Base-by-base conservation (phyloP, 768 basidiomycete species). In the Nidularia sp. region DNA sequence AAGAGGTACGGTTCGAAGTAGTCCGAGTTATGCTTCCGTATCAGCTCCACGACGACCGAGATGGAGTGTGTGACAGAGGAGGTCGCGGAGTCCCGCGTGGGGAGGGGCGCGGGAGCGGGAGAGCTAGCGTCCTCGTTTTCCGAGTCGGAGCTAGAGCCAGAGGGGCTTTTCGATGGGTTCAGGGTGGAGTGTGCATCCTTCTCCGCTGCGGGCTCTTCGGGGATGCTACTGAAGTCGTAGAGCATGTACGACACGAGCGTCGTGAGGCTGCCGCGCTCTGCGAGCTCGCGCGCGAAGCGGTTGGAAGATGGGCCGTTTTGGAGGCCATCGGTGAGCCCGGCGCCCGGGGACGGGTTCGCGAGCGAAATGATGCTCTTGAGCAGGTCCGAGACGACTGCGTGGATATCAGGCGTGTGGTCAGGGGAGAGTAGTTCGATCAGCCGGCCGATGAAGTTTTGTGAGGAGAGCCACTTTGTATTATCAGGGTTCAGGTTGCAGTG, bases 1-100 rank as follows among this genome's bases (percentile, higher is more conserved):
- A 97, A 98, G 9, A 98, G 78, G 66, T 94, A 96, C 4, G 95
- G 96, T 70, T 99, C 97, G 63, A 97, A 95, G 64, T 94, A 98
- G 66, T 99, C 96, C 36, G 95, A 96, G 66, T 98, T 98, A 69
- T 98, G 98, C 66, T 98, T 94, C 49, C 95, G 83, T 58, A 98
- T 97, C 39, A 97, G 79, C 65, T 98, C 96, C 57, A 95, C 88
- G 54, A 98, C 76, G 61, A 98, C 85, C 42, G 88, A 86, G 58
- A 95, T 89, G 8, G 91, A 86, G 56, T 93, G 84, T 29, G 89
- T 78, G 49, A 98, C 85, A 5, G 92, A 91, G 8, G 94, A 97
- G 1, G 80, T 78, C 6, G 81, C 57, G 61, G 84, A 73, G 69
- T 85, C 60, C 61, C 75, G 67, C 58, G 75, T 72, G 44, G 77